phyloP scores from a whole-genome alignment of 2,329 filamentous ascomycete species.

The Chaetomiaceae sp. region DNA sequence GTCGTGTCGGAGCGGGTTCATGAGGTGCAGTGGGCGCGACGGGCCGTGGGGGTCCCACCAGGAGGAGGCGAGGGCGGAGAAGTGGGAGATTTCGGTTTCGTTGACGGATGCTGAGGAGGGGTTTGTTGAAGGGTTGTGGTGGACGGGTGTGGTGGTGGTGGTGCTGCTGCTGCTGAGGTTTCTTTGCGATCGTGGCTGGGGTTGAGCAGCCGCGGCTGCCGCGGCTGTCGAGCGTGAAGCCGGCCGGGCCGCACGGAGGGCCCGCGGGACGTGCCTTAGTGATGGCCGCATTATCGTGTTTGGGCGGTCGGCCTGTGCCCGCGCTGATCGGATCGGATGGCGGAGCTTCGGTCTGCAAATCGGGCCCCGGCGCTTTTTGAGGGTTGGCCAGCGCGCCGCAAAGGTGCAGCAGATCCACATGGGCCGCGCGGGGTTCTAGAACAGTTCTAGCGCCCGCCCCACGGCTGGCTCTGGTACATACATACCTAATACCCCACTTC shows the following conservation, averaged over 20 bases:
- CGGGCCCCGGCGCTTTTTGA: background rate
- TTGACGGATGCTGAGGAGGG: slow-evolving; percentile 67
- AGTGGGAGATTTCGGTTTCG: slow-evolving; percentile 84
- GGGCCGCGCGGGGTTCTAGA: slow-evolving; percentile 20
- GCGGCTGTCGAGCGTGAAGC: background rate
- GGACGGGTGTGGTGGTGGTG: slow-evolving; percentile 24
- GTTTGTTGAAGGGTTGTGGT: slow-evolving; percentile 21
- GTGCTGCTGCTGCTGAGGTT: too few species aligned
- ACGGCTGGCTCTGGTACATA: background rate
- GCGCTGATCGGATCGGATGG: slow-evolving; percentile 5
- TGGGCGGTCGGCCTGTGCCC: background rate
- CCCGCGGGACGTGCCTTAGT: slow-evolving; percentile 6
- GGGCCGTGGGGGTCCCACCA: slow-evolving; percentile 98
- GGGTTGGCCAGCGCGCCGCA: background rate
- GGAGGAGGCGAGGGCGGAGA: slow-evolving; percentile 83
- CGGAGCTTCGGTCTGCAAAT: background rate
- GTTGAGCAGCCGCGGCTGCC: background rate
- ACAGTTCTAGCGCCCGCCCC: slow-evolving; percentile 21
- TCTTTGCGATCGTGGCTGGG: background rate
- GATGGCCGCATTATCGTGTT: slow-evolving; percentile 16
- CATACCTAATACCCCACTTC: background rate
- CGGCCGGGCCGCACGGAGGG: slow-evolving; percentile 4
- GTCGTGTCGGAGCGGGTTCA: slow-evolving; percentile 94
- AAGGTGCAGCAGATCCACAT: slow-evolving; percentile 2
- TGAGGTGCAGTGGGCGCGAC: slow-evolving; percentile 87